phyloP scores from a whole-genome alignment of 768 basidiomycete genomes.

The Mycena sanguinolenta region DNA sequence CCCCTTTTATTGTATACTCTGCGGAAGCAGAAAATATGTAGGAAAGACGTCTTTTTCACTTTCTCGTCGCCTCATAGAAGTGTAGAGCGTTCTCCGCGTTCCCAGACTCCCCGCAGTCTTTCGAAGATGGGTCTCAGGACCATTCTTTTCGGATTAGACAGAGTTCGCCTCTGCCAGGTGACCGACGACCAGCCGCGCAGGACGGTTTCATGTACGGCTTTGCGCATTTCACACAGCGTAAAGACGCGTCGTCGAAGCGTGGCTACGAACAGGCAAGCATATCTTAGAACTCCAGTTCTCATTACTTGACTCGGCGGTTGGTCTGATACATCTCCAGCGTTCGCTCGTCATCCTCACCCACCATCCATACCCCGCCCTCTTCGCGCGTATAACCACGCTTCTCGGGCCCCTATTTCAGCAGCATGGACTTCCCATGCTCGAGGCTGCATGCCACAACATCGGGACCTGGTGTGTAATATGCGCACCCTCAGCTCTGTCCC shows the following conservation, averaged over 20 bases:
- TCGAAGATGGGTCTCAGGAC: constrained; percentile 84
- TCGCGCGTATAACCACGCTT: constrained; percentile 72
- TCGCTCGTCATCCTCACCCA: constrained; percentile 87
- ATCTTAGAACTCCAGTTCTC: neutral
- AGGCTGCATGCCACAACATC: constrained; percentile 89
- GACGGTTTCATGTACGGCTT: constrained; percentile 86
- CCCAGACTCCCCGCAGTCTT: constrained; percentile 89
- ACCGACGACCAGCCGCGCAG: constrained; percentile 53
- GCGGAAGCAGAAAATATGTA: constrained; percentile 89
- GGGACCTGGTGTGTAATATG: constrained; percentile 77
- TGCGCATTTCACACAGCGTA: constrained; percentile 80
- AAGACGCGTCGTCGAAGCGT: constrained; percentile 75
- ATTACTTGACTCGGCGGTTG: no score
- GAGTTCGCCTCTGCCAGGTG: constrained; percentile 45
- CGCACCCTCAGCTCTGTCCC: constrained; percentile 17
- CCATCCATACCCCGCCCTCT: constrained; percentile 86
- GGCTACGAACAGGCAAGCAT: constrained; percentile 81
- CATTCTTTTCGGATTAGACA: constrained; percentile 91
- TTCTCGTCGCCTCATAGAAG: constrained; percentile 4
- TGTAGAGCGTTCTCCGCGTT: constrained; percentile 91
- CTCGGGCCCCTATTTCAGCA: constrained; percentile 82
- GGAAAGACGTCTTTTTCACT: constrained; percentile 42
- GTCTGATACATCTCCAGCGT: constrained; percentile 55
- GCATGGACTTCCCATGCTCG: constrained; percentile 85
- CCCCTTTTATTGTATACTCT: constrained; percentile 72